Evolutionary conservation across 1,139 yeast species (phyloP), one percentile per base, ranked within the genome.

Genomic region (Scheffersomyces illinoinensis): DNA sequence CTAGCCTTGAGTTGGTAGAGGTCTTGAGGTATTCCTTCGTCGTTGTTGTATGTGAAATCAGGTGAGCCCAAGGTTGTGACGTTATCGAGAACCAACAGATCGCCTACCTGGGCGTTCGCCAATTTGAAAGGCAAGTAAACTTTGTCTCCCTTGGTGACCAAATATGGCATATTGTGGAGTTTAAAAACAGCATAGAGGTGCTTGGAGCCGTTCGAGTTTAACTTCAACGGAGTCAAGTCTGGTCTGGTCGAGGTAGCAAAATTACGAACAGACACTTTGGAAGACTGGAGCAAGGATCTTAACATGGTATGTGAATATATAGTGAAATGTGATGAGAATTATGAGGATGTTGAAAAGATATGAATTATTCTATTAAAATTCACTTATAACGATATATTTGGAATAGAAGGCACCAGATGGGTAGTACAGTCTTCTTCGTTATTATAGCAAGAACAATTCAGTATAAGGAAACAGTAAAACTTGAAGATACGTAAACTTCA

Each of bases 141-240:
- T 64, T 82, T 84, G 73, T 96, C 99, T 21, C 99, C 99, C 65
- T 89, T 86, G 21, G 99, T 93, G 23, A 96, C 96, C 62, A 95
- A 79, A 69, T 91, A 93, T 54, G 96, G 92, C 74, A 93, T 87
- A 72, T 89, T 87, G 76, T 93, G 96, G 54, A 96, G 84, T 68
- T 86, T 88, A 66, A 93, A 84, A 8, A 91, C 82, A 55, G 99
- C 99, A 70, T 93, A 95, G 52, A 95, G 76, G 62, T 84, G 72
- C 54, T 71, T 66, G 39, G 75, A 71, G 4, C 80, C 84, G 63
- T 74, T 76, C 47, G 85, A 82, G 62, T 92, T 91, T 59, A 86
- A 83, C 70, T 89, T 90, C 63, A 93, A 76, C 12, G 92, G 87
- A 80, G 74, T 56, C 58, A 70, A 61, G 57, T 64, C 68, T 24